Evolutionary conservation across 208 protist species (phyloP).

Genomic region (Porcisia hertigi): DNA sequence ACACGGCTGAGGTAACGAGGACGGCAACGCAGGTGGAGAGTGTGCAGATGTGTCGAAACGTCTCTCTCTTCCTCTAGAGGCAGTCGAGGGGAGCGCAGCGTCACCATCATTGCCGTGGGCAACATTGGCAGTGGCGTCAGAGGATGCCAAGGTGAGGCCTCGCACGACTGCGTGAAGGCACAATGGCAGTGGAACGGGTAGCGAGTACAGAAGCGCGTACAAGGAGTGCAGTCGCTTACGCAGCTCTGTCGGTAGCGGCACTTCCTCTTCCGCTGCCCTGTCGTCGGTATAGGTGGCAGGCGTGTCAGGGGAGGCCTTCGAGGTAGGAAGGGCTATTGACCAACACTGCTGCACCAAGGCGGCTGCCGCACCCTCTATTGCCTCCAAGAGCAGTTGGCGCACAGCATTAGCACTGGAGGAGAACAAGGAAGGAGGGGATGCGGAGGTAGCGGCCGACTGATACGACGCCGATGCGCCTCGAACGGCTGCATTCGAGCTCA

Average conservation of each 20-base stretch:
- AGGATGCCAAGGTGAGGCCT: slow-evolving; percentile 12
- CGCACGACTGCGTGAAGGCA: slow-evolving; percentile 26
- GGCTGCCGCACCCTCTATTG: slow-evolving; percentile 26
- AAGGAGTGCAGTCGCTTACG: slow-evolving; percentile 19
- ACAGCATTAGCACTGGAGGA: slow-evolving; percentile 13
- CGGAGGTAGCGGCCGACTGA: not conserved
- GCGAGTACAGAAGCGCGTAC: slow-evolving; percentile 12
- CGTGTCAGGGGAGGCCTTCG: not conserved
- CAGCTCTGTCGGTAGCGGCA: slow-evolving; percentile 22
- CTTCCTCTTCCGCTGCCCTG: slow-evolving; percentile 5
- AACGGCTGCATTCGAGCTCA: slow-evolving; percentile 10
- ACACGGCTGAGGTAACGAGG: not conserved
- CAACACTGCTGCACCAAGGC: slow-evolving; percentile 13
- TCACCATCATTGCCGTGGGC: not conserved
- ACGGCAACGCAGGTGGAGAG: not conserved
- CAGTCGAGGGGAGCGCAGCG: not conserved
- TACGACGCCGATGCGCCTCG: not conserved
- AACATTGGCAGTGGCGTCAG: not conserved
- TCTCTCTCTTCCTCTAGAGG: too few species aligned
- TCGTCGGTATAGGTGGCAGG: not conserved
- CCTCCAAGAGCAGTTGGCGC: slow-evolving; percentile 32
- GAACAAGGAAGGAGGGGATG: not conserved
- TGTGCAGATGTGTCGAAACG: not conserved
- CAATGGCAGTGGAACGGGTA: slow-evolving; percentile 25
- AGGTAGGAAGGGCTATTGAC: not conserved